Base-by-base conservation (phyloP, 345 rosid species). In the Eutrema japonicum region DNA sequence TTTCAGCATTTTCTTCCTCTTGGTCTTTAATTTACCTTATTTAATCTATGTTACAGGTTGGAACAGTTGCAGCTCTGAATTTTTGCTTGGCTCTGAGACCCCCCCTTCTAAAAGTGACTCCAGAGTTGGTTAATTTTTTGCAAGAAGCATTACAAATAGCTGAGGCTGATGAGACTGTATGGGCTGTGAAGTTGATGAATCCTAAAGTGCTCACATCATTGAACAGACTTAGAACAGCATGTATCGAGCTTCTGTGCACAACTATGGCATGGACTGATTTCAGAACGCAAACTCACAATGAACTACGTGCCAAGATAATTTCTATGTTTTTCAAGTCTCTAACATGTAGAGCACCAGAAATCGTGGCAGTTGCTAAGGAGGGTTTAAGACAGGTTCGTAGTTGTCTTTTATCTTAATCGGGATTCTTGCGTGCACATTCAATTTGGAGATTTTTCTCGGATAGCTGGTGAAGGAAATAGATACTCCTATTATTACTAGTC, bases 141-240 rank as follows among this genome's bases (percentile, higher is more conserved):
- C 99, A 95, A 90, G 99, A 95, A 85, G 97, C 98, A 67, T 77
- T 95, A 84, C 97, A 95, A 79, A 95, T 90, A 80, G 99, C 98
- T 16, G 98, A 92, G 84, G 89, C 98, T 76, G 99, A 95, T 85
- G 99, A 95, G 83, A 83, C 84, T 73, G 91, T 78, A 36, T 89
- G 94, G 96, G 90, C 78, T 67, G 92, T 86, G 71, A 95, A 92
- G 85, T 84, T 85, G 72, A 83, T 92, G 96, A 95, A 89, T 75
- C 96, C 92, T 66, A 90, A 89, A 83, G 86, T 84, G 76, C 90
- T 88, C 60, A 84, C 87, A 56, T 90, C 97, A 32, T 66, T 95
- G 65, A 92, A 85, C 80, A 90, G 92, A 72, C 96, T 95, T 70
- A 88, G 92, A 74, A 92, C 96, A 62, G 96, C 94, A 68, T 95